Evolutionary conservation across 345 rosid genomes (phyloP).

Genomic region (Boechera retrofracta): DNA sequence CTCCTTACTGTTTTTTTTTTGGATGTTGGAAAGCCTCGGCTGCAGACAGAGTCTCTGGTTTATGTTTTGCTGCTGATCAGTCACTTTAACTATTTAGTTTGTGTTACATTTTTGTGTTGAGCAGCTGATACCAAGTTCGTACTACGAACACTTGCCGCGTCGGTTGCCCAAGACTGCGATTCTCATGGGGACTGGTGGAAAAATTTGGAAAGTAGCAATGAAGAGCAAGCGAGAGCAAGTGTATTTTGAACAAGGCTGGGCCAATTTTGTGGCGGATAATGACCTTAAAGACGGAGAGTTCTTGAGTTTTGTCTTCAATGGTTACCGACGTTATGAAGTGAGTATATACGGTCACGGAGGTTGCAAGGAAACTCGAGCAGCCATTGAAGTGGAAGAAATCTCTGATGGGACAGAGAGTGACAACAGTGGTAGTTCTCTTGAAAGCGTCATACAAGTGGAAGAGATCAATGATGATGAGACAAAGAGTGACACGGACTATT

Average conservation of each 20-base stretch:
- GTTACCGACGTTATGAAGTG: slow-evolving; percentile 9
- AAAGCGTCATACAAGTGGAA: not conserved
- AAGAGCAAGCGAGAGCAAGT: not conserved
- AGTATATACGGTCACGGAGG: not conserved
- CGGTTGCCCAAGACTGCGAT: slow-evolving; percentile 4
- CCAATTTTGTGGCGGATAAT: not conserved
- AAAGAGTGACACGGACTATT: not conserved
- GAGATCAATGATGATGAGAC: not conserved
- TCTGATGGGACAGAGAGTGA: not conserved
- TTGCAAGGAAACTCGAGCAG: slow-evolving; percentile 22
- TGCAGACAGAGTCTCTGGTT: not conserved
- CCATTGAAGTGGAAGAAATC: not conserved
- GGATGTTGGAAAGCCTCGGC: not conserved
- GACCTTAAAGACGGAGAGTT: slow-evolving; percentile 9
- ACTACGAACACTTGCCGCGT: slow-evolving; percentile 14
- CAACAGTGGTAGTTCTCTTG: not conserved
- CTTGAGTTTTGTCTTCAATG: slow-evolving; percentile 12
- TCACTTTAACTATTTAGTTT: not conserved
- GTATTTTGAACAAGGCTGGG: slow-evolving; percentile 22
- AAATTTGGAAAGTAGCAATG: not conserved
- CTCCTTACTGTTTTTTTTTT: not conserved
- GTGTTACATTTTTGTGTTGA: not conserved
- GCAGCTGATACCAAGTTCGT: slow-evolving; percentile 8
- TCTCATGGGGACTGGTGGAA: slow-evolving; percentile 1
- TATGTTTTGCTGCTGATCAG: not conserved